These are phyloP conservation scores for Lolium perenne DNA, from an alignment of 176 grass and related monocot genomes.

Conservation along the genomic window DNA sequence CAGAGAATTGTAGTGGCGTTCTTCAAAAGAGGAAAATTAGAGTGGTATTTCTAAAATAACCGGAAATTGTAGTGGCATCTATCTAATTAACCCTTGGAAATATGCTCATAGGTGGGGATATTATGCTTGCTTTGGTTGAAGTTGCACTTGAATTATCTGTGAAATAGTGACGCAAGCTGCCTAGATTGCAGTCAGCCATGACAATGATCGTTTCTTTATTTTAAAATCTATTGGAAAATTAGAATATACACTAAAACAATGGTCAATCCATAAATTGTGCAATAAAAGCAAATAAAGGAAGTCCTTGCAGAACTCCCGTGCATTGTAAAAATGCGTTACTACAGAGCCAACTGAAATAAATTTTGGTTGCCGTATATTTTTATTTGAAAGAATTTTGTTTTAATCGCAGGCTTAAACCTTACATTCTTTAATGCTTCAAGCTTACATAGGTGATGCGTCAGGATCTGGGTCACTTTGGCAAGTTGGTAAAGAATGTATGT, in stretches of 20 bases:
- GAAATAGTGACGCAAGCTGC: neutral
- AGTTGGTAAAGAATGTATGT: conserved; percentile 19
- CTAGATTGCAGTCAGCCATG: neutral
- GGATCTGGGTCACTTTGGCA: neutral
- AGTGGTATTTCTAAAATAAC: too few relatives aligned
- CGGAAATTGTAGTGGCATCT: too few relatives aligned
- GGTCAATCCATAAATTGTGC: neutral
- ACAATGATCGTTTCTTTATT: neutral
- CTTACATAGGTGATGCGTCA: conserved; percentile 19
- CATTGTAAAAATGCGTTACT: neutral
- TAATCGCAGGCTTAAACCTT: neutral
- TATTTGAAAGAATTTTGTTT: conserved; percentile 20
- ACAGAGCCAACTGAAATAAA: neutral
- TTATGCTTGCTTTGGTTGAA: neutral
- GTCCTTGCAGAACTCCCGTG: neutral
- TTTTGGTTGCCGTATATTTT: neutral
- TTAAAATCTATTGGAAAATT: neutral
- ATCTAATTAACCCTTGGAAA: too few relatives aligned
- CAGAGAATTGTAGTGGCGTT: too few relatives aligned
- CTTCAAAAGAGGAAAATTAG: too few relatives aligned
- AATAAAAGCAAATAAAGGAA: neutral
- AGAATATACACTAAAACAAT: neutral
- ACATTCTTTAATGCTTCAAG: neutral
- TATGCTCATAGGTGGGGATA: neutral
- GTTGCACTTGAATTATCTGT: neutral